Evolutionary conservation across 768 basidiomycete genomes (phyloP), one percentile per base, ranked within the genome.

Genomic region (Suillus subaureus): DNA sequence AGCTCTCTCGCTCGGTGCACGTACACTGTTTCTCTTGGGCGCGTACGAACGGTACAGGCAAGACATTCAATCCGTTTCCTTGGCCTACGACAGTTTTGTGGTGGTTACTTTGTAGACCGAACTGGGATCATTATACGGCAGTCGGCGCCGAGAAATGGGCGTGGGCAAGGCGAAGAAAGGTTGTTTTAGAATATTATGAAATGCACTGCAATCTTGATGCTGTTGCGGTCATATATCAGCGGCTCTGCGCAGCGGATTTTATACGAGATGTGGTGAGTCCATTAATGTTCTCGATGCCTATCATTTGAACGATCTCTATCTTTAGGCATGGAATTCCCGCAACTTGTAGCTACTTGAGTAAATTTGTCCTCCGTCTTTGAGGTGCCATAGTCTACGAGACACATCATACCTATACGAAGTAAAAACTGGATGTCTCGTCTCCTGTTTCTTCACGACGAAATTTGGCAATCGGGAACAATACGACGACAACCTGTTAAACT

Each of bases 121-220:
- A 67, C 35, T 81, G 80, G 80, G 65, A 68, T 11, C 74, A 81
- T 63, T 82, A 77, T 62, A 71, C 54, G 16, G 67, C 55, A 23
- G 78, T 81, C 33, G 80, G 76, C 31, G 83, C 77, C 12, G 79
- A 82, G 65, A 71, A 68, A 52, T 82, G 83, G 80, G 72, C 26
- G 31, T 63, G 65, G 28, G 63, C 57, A 45, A 62, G 64, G 26
- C 33, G 16, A 56, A 55, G 57, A 37, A 55, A 66, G 39, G 66
- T 28, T 37, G 31, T 66, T n/a, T n/a, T 47, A 60, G 26, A 16
- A 31, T 16, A 55, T 51, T 37, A 28, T 68, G 47, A 70, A 57
- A 63, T 35, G 52, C 23, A 51, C 28, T 40, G 55, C 54, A 18
- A 54, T 60, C 23, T 57, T 18, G 35, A 42, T 65, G 4, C 16